phyloP scores from a whole-genome alignment of 116 monocot species.

The Zostera marina region DNA sequence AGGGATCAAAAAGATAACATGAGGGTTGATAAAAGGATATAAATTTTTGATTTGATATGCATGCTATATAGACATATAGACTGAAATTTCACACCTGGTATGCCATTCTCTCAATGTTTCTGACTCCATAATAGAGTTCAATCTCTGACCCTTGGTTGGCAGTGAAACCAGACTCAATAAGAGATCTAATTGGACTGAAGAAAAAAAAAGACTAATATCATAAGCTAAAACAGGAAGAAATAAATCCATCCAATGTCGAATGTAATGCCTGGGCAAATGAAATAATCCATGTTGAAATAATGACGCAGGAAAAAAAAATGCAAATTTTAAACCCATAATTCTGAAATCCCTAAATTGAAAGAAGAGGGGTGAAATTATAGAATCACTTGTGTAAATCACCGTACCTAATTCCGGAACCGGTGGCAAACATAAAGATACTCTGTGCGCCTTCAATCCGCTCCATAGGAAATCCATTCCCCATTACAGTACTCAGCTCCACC shows the following conservation, averaged over 20 bases:
- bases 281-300: too few relatives aligned
- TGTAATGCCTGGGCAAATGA: too few relatives aligned
- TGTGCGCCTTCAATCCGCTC: slow-evolving; percentile 26
- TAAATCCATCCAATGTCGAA: too few relatives aligned
- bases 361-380: too few relatives aligned
- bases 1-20: neutral
- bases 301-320: neutral
- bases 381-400: neutral
- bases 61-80: neutral
- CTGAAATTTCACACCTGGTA: slow-evolving; percentile 54
- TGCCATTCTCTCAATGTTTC: slow-evolving; percentile 89
- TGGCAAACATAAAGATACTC: slow-evolving; percentile 73
- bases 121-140: slow-evolving; percentile 89
- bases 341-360: neutral
- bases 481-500: slow-evolving; percentile 64
- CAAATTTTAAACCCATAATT: neutral
- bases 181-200: slow-evolving; percentile 76
- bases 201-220: neutral
- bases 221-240: too few relatives aligned
- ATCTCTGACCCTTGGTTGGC: slow-evolving; percentile 67
- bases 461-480: slow-evolving; percentile 72
- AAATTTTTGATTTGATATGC: neutral
- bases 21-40: neutral
- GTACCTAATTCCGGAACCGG: slow-evolving; percentile 94
- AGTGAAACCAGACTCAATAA: slow-evolving; percentile 69